Conservation (phyloP, 2,329 filamentous ascomycete genomes). For the Beauveria varroae region DNA sequence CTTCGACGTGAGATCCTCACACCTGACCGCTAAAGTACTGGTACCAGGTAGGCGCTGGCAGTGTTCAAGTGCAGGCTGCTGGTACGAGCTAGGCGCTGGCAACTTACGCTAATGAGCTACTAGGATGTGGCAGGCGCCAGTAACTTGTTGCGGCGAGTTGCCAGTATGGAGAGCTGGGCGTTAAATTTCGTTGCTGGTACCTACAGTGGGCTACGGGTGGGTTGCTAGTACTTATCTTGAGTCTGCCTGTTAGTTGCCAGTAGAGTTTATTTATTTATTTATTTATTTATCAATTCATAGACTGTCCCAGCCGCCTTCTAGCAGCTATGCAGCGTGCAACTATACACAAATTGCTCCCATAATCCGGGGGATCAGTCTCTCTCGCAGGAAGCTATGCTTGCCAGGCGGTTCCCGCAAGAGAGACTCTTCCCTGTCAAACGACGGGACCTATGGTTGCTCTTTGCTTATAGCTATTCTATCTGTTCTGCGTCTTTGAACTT, state of each 20-base stretch:
- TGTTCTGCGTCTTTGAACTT: constrained; percentile 22
- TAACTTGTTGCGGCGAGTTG: neutral
- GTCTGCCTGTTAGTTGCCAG: too few relatives aligned
- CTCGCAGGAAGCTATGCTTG: neutral
- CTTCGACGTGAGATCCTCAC: too few relatives aligned
- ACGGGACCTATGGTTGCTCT: neutral
- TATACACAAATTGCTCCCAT: neutral
- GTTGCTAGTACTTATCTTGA: too few relatives aligned
- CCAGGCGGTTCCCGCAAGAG: neutral
- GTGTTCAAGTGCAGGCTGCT: too few relatives aligned
- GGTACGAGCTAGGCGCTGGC: neutral
- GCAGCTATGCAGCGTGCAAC: neutral
- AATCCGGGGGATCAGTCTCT: neutral
- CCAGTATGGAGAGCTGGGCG: neutral
- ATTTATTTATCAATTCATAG: too few relatives aligned
- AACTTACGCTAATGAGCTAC: neutral
- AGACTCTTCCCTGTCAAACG: neutral
- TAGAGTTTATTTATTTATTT: too few relatives aligned
- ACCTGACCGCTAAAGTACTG: too few relatives aligned
- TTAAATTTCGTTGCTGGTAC: too few relatives aligned
- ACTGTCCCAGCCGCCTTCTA: neutral
- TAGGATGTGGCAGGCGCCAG: neutral
- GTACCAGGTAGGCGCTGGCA: too few relatives aligned
- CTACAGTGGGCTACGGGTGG: too few relatives aligned
- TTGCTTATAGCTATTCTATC: constrained; percentile 12